Evolutionary conservation across 2,329 filamentous ascomycete genomes (phyloP), one percentile per base, ranked within the genome.

Genomic region (Talaromyces sp.): DNA sequence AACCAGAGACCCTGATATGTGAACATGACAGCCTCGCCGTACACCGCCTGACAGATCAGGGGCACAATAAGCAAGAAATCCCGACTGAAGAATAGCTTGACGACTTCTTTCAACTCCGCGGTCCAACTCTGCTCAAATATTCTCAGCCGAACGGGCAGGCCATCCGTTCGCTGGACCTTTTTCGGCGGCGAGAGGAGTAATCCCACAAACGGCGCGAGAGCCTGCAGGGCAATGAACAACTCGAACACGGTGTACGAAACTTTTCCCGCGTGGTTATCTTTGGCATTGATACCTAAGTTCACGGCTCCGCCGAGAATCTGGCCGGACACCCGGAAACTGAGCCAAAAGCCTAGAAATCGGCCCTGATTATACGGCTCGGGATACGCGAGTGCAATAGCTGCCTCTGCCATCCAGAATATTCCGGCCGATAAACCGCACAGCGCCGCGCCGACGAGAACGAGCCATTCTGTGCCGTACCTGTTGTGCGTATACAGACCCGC

Each of bases 361-460:
- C 87, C 88, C 62, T 85, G 84, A 57, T 90, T 90, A 72, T 85
- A 86, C 0, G 89, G 88, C 70, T 92, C 89, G 0, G 89, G 89
- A 68, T 92, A 92, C 0, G 86, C 83, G 22, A 92, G 85, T 0
- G 89, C 89, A 64, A 92, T 90, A 0, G 90, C 89, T 0, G 88
- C 88, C 75, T 92, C 90, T 0, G 89, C 86, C 81, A 88, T 88
- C 90, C 90, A 92, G 75, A 92, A 92, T 0, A 92, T 81, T 0
- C 90, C 90, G 0, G 90, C 89, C 0, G 86, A 88, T 37, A 91
- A 82, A 19, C 89, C 89, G 68, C 89, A 92, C 0, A 89, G 79
- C 0, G 88, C 88, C 0, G 88, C 88, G 0, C 89, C 90, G 9
- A 92, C 75, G 0, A 91, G 81, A 0, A 88, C 83, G 10, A 91